These are phyloP conservation scores for Ceratorhiza oryzae-sativae DNA, from an alignment of 1,284 basidiomycete genomes.

Conservation along the genomic window DNA sequence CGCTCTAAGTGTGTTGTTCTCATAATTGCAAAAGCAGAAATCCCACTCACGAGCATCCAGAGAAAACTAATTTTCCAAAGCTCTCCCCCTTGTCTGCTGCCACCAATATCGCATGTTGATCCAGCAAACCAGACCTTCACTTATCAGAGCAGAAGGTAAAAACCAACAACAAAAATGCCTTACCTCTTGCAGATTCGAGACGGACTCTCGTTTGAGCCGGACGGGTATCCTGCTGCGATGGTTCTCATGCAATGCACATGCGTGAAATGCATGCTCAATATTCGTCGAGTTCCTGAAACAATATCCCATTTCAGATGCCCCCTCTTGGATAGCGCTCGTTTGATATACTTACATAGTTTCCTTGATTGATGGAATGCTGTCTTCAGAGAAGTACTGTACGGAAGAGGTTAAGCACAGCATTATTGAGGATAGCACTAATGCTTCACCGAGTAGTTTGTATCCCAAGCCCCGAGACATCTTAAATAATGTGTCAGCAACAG, in stretches of 20 bases:
- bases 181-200: not conserved
- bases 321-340: not conserved
- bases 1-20: not conserved
- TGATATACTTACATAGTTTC: not conserved
- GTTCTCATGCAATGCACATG: constrained; percentile 5
- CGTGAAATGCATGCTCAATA: not conserved
- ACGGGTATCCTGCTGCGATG: not conserved
- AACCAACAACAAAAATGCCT: not conserved
- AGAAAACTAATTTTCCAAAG: constrained; percentile 1
- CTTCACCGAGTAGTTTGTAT: not conserved
- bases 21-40: not conserved
- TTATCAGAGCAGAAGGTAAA: not conserved
- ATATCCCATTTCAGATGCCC: not conserved
- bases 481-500: not conserved
- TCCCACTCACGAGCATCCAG: not conserved
- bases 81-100: not conserved
- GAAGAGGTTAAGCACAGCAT: not conserved
- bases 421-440: too few relatives aligned
- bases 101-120: not conserved
- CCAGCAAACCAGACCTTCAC: not conserved
- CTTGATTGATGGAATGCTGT: not conserved
- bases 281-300: not conserved
- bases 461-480: not conserved
- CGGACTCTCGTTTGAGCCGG: not conserved
- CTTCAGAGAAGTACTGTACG: not conserved